A percentile compares a stretch with the other conserved stretches of the same genome.
These are phyloP conservation scores for Corchorus olitorius DNA, from an alignment of 345 rosid species.

Conservation along the genomic window DNA sequence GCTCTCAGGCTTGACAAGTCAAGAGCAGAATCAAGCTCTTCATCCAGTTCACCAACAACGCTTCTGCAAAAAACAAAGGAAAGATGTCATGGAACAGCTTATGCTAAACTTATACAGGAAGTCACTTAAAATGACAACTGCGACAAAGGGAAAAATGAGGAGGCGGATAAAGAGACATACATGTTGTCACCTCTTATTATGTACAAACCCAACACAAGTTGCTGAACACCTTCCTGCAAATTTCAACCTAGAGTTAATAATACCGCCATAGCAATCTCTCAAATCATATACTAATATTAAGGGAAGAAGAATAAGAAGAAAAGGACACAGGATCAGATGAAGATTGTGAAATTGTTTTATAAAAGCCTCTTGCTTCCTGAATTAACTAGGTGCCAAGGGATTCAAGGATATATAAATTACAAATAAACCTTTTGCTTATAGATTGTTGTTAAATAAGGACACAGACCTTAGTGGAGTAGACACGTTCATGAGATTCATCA, in stretches of 20 bases:
- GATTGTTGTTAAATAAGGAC: neutral
- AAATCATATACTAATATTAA: neutral
- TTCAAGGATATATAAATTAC: neutral
- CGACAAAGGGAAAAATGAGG: neutral
- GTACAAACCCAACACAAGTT: conserved; percentile 88
- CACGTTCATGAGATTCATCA: conserved; percentile 92
- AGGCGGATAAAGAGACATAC: conserved; percentile 38
- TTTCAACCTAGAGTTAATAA: neutral
- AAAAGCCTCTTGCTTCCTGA: neutral
- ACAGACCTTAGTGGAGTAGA: conserved; percentile 80
- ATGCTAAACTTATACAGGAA: neutral
- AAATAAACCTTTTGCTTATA: neutral
- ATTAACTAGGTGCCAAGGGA: neutral
- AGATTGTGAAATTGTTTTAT: conserved; percentile 1
- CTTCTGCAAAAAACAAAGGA: conserved; percentile 56
- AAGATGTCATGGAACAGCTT: neutral
- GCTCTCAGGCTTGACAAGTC: conserved; percentile 87
- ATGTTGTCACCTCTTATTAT: conserved; percentile 98
- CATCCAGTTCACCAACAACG: conserved; percentile 86
- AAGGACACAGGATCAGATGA: neutral
- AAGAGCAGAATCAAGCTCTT: conserved; percentile 78
- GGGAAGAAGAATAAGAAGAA: neutral
- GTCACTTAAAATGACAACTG: neutral
- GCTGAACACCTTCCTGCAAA: conserved; percentile 94
- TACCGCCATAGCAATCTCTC: neutral